Percentiles rank a stretch among this genome's conserved stretches.
Evolutionary conservation across 345 rosid species (phyloP).

Genomic region (Sisymbrium irio): DNA sequence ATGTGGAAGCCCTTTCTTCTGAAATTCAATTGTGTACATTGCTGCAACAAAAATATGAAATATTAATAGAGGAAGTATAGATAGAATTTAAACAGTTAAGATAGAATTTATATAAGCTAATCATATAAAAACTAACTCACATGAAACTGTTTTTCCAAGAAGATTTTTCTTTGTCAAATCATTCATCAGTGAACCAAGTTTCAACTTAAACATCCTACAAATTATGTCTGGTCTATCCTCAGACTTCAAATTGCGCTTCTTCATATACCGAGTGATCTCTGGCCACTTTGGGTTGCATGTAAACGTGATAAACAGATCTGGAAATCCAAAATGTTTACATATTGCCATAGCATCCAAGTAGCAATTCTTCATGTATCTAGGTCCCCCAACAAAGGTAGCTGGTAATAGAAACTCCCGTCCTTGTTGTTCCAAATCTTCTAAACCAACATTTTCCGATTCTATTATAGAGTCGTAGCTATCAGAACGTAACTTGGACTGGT

Average conservation of each 20-base stretch:
- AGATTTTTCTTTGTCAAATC: neutral
- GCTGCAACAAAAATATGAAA: too few relatives aligned
- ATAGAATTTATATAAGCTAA: too few relatives aligned
- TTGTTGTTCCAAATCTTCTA: too few relatives aligned
- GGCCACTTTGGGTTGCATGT: neutral
- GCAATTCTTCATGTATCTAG: neutral
- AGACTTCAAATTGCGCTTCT: rapidly evolving
- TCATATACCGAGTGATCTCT: neutral
- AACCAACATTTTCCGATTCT: neutral
- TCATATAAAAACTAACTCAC: too few relatives aligned
- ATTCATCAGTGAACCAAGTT: neutral
- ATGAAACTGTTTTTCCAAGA: too few relatives aligned
- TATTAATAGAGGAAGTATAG: too few relatives aligned
- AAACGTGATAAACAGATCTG: neutral
- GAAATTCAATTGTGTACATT: neutral
- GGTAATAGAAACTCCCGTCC: too few relatives aligned
- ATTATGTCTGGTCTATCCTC: neutral
- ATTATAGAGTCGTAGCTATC: too few relatives aligned
- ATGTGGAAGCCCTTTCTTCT: neutral
- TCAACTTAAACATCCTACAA: neutral
- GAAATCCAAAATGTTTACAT: neutral
- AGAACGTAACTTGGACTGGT: too few relatives aligned
- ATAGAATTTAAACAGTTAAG: too few relatives aligned
- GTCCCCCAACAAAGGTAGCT: neutral
- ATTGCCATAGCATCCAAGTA: neutral